Conservation (phyloP, 2,329 filamentous ascomycete species). For the Arthroderma uncinatum region DNA sequence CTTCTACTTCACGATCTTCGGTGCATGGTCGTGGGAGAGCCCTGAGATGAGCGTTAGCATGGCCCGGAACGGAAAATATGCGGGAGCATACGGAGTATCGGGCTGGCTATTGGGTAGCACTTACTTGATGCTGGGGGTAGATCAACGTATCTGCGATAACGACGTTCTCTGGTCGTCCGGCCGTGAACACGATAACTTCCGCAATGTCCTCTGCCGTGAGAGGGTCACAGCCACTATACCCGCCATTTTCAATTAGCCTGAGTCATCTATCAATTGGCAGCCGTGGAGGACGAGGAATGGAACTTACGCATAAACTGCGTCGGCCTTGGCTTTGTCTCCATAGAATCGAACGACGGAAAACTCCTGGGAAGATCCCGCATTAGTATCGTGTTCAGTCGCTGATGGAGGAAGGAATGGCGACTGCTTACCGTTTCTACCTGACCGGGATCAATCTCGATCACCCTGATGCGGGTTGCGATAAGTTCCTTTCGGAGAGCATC, state of each 20-base stretch:
- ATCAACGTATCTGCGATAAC: conserved; percentile 79
- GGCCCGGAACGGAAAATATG: neutral
- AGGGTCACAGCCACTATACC: conserved; percentile 58
- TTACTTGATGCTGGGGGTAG: conserved; percentile 81
- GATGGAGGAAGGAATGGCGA: neutral
- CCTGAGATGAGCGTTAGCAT: conserved; percentile 4
- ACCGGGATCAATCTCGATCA: conserved; percentile 83
- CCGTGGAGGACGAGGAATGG: neutral
- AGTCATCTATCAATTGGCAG: conserved; percentile 5
- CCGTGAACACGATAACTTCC: conserved; percentile 77
- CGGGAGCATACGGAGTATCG: neutral
- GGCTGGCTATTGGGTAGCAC: conserved; percentile 18
- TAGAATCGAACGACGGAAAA: conserved; percentile 82
- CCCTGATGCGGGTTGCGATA: conserved; percentile 64
- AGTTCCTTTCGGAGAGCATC: conserved; percentile 74
- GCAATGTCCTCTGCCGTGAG: conserved; percentile 85
- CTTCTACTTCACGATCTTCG: conserved; percentile 6
- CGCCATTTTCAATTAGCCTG: neutral
- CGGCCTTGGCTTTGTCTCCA: conserved; percentile 79
- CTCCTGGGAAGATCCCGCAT: conserved; percentile 41
- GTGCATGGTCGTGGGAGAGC: conserved; percentile 9
- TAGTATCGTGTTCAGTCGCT: neutral
- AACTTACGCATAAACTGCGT: conserved; percentile 72
- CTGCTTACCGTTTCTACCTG: conserved; percentile 76
- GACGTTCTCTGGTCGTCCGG: conserved; percentile 75